Base-by-base conservation (phyloP, 495 filamentous ascomycete species). In the Paragyromitra xinjiangensis region DNA sequence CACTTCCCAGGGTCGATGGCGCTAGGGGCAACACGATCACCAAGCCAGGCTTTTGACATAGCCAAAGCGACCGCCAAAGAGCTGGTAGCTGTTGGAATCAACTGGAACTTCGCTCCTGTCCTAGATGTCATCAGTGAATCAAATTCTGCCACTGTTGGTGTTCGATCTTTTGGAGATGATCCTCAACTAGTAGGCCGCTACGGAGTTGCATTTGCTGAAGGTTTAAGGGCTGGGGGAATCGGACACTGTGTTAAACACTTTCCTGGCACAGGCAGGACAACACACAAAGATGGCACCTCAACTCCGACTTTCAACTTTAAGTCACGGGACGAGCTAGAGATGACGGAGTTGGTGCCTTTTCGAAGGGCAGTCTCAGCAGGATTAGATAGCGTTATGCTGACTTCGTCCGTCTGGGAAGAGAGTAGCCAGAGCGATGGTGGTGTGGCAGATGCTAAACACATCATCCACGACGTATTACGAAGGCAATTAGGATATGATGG, bases 1-100 rank as follows among this genome's bases (percentile, higher is more conserved):
- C 82, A 83, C 34, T 83, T 83, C 55, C 82, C 82, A n/a, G 82
- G 82, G 14, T 68, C 82, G 12, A 83, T 83, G 82, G 73, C 82
- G 48, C 55, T 83, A 29, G 78, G 82, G 26, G 82, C 82, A 69
- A 83, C 82, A 67, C 71, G 82, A 58, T 82, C 82, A 11, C 78
- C 82, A 53, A 81, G 79, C 42, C 72, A 81, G 71, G 79, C 82
- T 22, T 83, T 82, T 69, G 82, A 83, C 26, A 71, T 83, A 45
- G 82, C 82, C 16, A 83, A 82, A 45, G 82, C 82, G 26, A 83
- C 81, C n/a, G 82, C 78, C 6, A 78, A 77, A 74, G 82, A 83
- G 67, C 66, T 83, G 8, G 73, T 77, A 19, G 81, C 82, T 51
- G 80, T 83, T 29, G 82, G 82, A 24, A 81, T 83, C 29, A 83